Base-by-base conservation (phyloP, 208 protist species). In the Trypanosoma congolense region DNA sequence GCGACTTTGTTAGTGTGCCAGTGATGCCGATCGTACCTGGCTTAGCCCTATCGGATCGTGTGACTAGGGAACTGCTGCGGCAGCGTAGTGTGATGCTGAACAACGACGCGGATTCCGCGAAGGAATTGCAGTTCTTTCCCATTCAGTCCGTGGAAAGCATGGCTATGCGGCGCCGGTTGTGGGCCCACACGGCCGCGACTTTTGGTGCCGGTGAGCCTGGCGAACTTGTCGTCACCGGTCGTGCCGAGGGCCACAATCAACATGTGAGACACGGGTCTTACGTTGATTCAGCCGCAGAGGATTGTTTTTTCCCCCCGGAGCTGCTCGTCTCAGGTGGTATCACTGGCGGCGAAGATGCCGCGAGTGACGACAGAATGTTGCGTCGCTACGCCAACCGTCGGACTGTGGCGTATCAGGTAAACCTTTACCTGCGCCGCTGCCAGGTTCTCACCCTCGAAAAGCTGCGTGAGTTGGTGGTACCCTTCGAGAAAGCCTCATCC, bases 291-390 rank as follows among this genome's bases (percentile, higher is more conserved):
- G 38, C 25, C 22, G 40, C 35, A 58, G 80, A 87, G 38, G 77
- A 92, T 57, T 77, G 73, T 61, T 65, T 94, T 1, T 94, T 87
- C 29, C 83, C 87, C 40, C 77, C 83, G 1, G 81, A 94, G 44
- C 79, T 93, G 53, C 61, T 87, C 3, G 38, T 70, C 29, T 88
- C 79, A 3, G 81, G 86, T 10, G 86, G 86, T 19, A 90, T 93
- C 30, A 75, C 70, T 3, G 86, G 78, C 9, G 82, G 83, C 0
- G 82, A 81, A 19, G 75, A 87, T 22, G 70, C 51, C 8, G 38
- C 52, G 25, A 45, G 45, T 28, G 36, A 52, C 1, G 58, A 62
- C 9, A 73, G 49, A 42, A 52, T 94, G 14, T 78, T 94, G 42
- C 83, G 79, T 3, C 56, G 76, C 16, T 94, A 85, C 40, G 78